Percentiles rank a stretch among this genome's conserved stretches.
Evolutionary conservation across 2,329 filamentous ascomycete species (phyloP).

Genomic region (Cladophialophora bantiana): DNA sequence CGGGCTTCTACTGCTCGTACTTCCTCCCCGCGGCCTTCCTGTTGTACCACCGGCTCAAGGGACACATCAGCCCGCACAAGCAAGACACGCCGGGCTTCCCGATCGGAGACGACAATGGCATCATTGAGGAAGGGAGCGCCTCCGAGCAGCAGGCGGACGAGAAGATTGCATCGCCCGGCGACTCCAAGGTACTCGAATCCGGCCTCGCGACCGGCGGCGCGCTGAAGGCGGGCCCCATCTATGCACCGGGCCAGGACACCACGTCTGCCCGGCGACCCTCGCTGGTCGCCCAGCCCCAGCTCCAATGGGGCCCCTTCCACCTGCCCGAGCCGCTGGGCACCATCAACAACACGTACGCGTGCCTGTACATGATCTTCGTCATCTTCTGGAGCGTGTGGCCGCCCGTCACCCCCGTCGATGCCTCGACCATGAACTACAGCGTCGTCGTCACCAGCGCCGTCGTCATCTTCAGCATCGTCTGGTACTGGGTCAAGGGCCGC

Average conservation of each 20-base stretch:
- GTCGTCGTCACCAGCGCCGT: constrained; percentile 54
- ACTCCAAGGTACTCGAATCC: constrained; percentile 1
- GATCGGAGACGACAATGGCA: constrained; percentile 34
- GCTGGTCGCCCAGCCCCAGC: constrained; percentile 42
- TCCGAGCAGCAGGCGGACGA: constrained; percentile 7
- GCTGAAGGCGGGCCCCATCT: neutral
- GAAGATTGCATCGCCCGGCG: neutral
- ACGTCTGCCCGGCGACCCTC: constrained; percentile 15
- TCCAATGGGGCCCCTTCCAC: constrained; percentile 65
- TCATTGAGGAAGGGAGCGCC: constrained; percentile 39
- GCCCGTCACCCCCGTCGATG: constrained; percentile 45
- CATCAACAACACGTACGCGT: constrained; percentile 62
- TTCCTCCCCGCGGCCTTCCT: constrained; percentile 45
- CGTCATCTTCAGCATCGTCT: constrained; percentile 55
- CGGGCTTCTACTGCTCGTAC: constrained; percentile 49
- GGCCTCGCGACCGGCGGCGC: neutral
- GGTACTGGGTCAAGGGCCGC: constrained; percentile 54
- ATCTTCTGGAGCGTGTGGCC: constrained; percentile 65
- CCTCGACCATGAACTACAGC: constrained; percentile 57
- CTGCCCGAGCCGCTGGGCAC: constrained; percentile 60
- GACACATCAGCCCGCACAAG: constrained; percentile 49
- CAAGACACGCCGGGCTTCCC: constrained; percentile 31
- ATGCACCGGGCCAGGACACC: neutral
- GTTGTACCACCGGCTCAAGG: constrained; percentile 46
- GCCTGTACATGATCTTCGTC: constrained; percentile 61